These are phyloP conservation scores for Cyphellophora attinorum DNA, from an alignment of 2,329 filamentous ascomycete species.

Conservation along the genomic window DNA sequence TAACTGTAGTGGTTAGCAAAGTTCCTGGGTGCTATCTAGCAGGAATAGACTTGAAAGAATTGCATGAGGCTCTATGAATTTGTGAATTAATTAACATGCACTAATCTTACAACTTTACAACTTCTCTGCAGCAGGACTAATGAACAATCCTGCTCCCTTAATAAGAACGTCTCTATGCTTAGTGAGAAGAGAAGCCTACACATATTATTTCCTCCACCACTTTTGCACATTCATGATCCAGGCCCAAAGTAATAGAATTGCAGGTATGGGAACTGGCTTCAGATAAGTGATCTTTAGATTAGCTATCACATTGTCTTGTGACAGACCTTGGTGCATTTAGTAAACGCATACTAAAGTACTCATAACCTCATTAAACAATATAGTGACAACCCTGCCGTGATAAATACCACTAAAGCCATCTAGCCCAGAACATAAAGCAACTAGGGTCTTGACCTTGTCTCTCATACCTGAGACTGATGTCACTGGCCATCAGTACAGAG, in stretches of 20 bases:
- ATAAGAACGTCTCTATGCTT: conserved; percentile 4
- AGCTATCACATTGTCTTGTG: conserved; percentile 7
- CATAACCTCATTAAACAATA: conserved; percentile 10
- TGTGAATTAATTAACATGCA: too few species aligned
- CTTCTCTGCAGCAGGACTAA: background rate
- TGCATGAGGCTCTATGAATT: too few species aligned
- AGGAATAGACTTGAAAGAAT: too few species aligned
- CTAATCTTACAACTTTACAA: too few species aligned
- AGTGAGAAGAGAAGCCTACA: conserved; percentile 5
- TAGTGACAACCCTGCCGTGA: conserved; percentile 10
- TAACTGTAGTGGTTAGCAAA: too few species aligned
- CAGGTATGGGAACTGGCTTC: conserved; percentile 7
- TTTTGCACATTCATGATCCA: conserved; percentile 6
- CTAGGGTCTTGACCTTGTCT: conserved; percentile 5
- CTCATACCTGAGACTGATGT: background rate
- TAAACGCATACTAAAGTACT: conserved; percentile 7
- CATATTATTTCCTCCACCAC: conserved; percentile 9
- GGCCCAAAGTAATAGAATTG: conserved; percentile 5
- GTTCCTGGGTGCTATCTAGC: too few species aligned
- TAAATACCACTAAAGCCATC: conserved; percentile 8
- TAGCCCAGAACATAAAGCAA: conserved; percentile 6
- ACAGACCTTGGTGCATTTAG: conserved; percentile 1
- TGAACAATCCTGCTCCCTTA: conserved; percentile 8
- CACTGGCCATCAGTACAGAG: conserved; percentile 4
- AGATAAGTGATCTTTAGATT: conserved; percentile 6